phyloP scores from a whole-genome alignment of 257 asterid species.

The Gentiana macrophylla region DNA sequence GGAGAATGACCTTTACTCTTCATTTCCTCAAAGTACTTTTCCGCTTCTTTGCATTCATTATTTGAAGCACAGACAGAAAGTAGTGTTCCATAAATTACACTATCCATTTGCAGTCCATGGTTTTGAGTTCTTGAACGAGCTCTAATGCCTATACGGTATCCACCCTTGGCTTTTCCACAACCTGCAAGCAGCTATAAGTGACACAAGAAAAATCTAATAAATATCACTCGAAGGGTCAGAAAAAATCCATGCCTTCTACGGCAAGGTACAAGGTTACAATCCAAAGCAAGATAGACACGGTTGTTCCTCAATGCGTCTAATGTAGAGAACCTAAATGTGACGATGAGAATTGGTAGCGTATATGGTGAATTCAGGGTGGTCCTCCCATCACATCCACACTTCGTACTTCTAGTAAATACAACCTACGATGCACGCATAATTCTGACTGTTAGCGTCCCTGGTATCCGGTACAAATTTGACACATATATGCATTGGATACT shows the following conservation, averaged over 20 bases:
- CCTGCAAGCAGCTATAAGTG: slow-evolving; percentile 73
- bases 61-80: slow-evolving; percentile 92
- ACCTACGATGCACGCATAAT: neutral
- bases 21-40: slow-evolving; percentile 76
- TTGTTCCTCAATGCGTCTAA: too few relatives aligned
- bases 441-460: too few relatives aligned
- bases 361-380: neutral
- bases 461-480: too few relatives aligned
- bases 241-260: neutral
- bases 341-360: neutral
- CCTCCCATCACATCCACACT: neutral
- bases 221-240: slow-evolving; percentile 1
- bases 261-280: neutral
- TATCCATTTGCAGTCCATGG: slow-evolving; percentile 65
- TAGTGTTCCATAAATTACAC: slow-evolving; percentile 72
- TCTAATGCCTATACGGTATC: slow-evolving; percentile 74
- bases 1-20: slow-evolving; percentile 79
- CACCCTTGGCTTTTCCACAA: slow-evolving; percentile 63
- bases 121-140: slow-evolving; percentile 66
- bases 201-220: slow-evolving; percentile 10
- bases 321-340: neutral
- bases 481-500: too few relatives aligned
- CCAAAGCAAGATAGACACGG: neutral
- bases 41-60: slow-evolving; percentile 64
- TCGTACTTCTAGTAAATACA: neutral